Conservation (phyloP, 108 stramenopile genomes). For the Aurantiochytrium sp. region DNA sequence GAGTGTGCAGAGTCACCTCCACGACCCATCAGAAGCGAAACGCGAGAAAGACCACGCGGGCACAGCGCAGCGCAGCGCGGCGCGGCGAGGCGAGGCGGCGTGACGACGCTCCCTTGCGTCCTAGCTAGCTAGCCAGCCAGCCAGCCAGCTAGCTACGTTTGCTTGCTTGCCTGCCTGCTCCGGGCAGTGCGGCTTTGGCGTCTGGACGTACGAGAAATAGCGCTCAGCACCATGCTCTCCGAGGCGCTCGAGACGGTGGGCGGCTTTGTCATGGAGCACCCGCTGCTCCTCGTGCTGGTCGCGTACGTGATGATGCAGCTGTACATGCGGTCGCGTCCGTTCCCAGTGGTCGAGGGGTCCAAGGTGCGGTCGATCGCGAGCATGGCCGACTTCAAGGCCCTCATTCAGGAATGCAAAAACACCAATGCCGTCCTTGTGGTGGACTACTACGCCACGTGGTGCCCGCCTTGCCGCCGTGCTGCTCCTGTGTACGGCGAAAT, state of each 20-base stretch:
- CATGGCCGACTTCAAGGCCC: constrained; percentile 8
- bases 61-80: too few relatives aligned
- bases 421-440: not conserved
- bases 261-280: not conserved
- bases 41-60: too few relatives aligned
- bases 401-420: not conserved
- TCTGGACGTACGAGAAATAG: too few relatives aligned
- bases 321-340: not conserved
- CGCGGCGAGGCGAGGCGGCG: too few relatives aligned
- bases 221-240: not conserved
- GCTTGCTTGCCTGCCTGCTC: too few relatives aligned
- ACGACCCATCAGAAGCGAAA: too few relatives aligned
- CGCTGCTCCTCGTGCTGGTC: not conserved
- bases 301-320: not conserved
- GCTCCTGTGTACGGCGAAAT: not conserved
- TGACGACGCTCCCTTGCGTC: too few relatives aligned
- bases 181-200: too few relatives aligned
- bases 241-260: not conserved
- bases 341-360: not conserved
- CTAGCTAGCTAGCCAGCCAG: too few relatives aligned
- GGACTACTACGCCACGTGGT: constrained; percentile 30
- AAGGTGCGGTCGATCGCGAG: not conserved
- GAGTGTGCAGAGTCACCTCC: too few relatives aligned
- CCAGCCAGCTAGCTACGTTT: too few relatives aligned
- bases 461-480: constrained; percentile 13